Evolutionary conservation across 140 eudicot species (phyloP), one percentile per base, ranked within the genome.

Genomic region (Cichorium intybus): DNA sequence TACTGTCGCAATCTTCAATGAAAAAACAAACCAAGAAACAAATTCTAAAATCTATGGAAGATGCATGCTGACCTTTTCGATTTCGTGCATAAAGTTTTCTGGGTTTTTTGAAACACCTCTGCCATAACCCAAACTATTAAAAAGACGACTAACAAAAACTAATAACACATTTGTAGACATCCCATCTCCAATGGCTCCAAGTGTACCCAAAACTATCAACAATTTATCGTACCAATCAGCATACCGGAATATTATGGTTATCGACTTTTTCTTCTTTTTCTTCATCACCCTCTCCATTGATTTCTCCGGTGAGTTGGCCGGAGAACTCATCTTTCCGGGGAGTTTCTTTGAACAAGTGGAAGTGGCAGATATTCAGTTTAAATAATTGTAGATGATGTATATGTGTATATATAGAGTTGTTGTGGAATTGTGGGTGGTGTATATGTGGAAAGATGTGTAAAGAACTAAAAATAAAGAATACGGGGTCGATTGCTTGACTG

Each of bases 161-260:
- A 92, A 61, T 47, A 92, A 59, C 69, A 87, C 77, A 71, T 92
- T 92, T 3, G 96, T 88, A 17, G 98, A 88, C 84, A 85, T 81
- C 59, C 98, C 98, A 80, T 92, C 98, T 27, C 98, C 98, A 64
- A 92, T 81, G 43, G 98, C 98, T 70, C 98, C 98, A 73, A 92
- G 15, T 12, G 95, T 85, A 4, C 98, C 96, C 73, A 88, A 74
- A 15, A 81, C 3, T 85, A 92, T 85, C 1, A 92, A 82, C 69
- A 82, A 34, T 39, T 76, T 56, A 66, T 92, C 98, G 14, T 66
- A 24, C 84, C 85, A 69, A 70, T 85, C 84, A 0, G 95, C 93
- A 37, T 85, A 85, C 59, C 92, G 84, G 54, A 92, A 88, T 18
- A 92, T 79, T 4, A 92, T 71, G 4, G 45, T 66, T 6, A 92